These are phyloP conservation scores for Leccinellum luteum DNA, from an alignment of 768 basidiomycete species.

Conservation along the genomic window DNA sequence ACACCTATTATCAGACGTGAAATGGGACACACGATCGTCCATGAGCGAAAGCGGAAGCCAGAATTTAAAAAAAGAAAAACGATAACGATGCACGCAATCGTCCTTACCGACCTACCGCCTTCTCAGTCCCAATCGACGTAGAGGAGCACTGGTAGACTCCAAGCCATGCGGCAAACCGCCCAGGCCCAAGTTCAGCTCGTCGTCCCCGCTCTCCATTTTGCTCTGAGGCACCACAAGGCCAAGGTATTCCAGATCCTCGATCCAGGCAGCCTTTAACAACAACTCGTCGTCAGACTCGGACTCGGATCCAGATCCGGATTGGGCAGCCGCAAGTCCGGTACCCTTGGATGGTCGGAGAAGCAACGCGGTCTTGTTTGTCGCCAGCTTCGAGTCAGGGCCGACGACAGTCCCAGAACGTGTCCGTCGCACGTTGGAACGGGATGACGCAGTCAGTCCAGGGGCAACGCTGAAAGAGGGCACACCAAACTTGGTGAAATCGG, in stretches of 20 bases:
- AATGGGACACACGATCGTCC: background rate
- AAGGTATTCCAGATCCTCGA: slow-evolving; percentile 23
- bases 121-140: slow-evolving; percentile 9
- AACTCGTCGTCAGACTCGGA: slow-evolving; percentile 27
- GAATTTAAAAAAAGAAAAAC: background rate
- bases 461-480: slow-evolving; percentile 3
- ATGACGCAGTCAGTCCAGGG: background rate
- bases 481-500: slow-evolving; percentile 34
- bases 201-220: slow-evolving; percentile 5
- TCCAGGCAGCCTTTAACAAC: slow-evolving; percentile 18
- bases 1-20: background rate
- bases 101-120: slow-evolving; percentile 6
- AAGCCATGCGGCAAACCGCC: slow-evolving; percentile 10
- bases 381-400: slow-evolving; percentile 28
- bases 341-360: background rate
- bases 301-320: slow-evolving; percentile 3
- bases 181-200: slow-evolving; percentile 33
- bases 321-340: background rate
- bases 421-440: slow-evolving; percentile 31
- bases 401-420: slow-evolving; percentile 51
- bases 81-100: background rate
- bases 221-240: slow-evolving; percentile 10
- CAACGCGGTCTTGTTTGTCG: background rate
- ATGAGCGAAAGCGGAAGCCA: background rate
- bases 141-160: slow-evolving; percentile 1